Conservation (phyloP, 1,139 yeast species). For the Saccharomyces hybrid region DNA sequence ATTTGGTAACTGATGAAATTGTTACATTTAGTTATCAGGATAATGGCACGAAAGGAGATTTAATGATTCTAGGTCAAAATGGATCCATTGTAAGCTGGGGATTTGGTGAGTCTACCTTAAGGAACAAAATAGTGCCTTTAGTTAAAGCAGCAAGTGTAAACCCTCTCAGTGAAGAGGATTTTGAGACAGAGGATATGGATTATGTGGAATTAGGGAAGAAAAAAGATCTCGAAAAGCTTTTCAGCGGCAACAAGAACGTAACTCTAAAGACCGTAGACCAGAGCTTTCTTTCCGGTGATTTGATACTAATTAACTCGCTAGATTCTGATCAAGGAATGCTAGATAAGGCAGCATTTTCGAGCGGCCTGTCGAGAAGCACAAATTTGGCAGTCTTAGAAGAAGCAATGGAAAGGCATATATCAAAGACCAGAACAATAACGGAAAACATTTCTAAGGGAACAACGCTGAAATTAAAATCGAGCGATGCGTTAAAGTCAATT, state of each 20-base stretch:
- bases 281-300: constrained; percentile 50
- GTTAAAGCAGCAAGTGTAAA: constrained; percentile 43
- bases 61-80: constrained; percentile 52
- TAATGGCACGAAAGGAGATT: constrained; percentile 37
- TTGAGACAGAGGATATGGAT: constrained; percentile 84
- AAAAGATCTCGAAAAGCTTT: constrained; percentile 5
- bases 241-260: neutral
- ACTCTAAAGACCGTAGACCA: constrained; percentile 20
- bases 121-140: constrained; percentile 41
- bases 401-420: constrained; percentile 59
- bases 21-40: constrained; percentile 38
- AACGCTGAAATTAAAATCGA: constrained; percentile 49
- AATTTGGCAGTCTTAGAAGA: constrained; percentile 72
- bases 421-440: constrained; percentile 55
- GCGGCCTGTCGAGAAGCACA: constrained; percentile 81
- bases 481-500: constrained; percentile 59
- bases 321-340: constrained; percentile 43
- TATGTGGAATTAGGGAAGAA: constrained; percentile 47
- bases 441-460: constrained; percentile 60
- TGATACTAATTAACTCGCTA: constrained; percentile 52
- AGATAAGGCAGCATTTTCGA: constrained; percentile 84
- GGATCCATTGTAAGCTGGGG: constrained; percentile 87
- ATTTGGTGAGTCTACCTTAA: constrained; percentile 42
- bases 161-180: constrained; percentile 36
- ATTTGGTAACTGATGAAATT: constrained; percentile 66